Evolutionary conservation across 208 protist genomes (phyloP).

Genomic region (Trypanosoma melophagium): DNA sequence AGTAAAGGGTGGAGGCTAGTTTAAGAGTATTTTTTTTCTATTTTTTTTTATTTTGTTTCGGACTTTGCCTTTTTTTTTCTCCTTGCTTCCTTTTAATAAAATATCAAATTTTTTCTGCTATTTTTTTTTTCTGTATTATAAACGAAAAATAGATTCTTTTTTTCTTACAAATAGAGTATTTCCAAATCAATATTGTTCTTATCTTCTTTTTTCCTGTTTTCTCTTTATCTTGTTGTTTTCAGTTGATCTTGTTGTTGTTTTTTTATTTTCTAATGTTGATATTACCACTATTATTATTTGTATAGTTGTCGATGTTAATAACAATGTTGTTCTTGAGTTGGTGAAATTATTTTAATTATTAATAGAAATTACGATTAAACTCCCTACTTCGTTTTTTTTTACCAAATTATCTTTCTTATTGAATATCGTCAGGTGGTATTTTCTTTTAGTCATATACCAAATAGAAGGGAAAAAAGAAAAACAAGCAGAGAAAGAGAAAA

Average conservation of each 20-base stretch:
- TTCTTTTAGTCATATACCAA: not conserved
- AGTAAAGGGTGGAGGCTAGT: no score
- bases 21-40: no score
- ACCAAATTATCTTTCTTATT: slow-evolving; percentile 5
- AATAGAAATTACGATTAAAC: not conserved
- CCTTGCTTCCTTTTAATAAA: no score
- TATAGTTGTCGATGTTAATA: no score
- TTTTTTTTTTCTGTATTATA: no score
- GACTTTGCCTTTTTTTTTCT: no score
- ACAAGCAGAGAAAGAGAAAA: not conserved
- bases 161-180: not conserved
- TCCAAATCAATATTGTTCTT: slow-evolving; percentile 8
- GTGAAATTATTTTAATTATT: not conserved
- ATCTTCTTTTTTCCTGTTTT: slow-evolving; percentile 16
- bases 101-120: no score
- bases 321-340: slow-evolving; percentile 1
- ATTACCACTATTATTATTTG: no score
- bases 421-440: not conserved
- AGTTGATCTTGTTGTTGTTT: no score
- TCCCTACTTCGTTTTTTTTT: slow-evolving; percentile 4
- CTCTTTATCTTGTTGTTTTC: slow-evolving; percentile 21
- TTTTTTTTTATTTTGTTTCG: no score
- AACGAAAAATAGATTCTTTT: no score
- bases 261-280: no score
- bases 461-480: not conserved